Conservation (phyloP, 140 eudicot species). For the Stevia rebaudiana region DNA sequence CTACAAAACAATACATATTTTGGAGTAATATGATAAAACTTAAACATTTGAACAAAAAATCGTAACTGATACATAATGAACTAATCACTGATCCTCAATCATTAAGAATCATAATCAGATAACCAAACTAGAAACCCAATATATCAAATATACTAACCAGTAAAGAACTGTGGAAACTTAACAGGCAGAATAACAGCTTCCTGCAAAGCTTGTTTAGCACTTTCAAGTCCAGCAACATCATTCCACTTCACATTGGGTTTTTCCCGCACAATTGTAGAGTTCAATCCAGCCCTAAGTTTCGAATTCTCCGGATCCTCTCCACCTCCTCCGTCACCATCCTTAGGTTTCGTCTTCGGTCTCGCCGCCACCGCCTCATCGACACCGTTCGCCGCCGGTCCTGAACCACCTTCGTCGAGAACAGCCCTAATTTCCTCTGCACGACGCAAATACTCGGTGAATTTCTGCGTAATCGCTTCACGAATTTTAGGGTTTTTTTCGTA, state of each 20-base stretch:
- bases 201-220: slow-evolving; percentile 95
- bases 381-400: slow-evolving; percentile 37
- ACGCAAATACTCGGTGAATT: slow-evolving; percentile 83
- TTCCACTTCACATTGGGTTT: slow-evolving; percentile 97
- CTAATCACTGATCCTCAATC: background rate
- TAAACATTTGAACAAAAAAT: no score
- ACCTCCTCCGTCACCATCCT: slow-evolving; percentile 45
- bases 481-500: slow-evolving; percentile 95
- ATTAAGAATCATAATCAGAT: slow-evolving; percentile 8
- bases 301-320: slow-evolving; percentile 75
- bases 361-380: slow-evolving; percentile 78
- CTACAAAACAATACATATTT: no score
- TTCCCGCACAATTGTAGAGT: slow-evolving; percentile 82
- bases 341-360: slow-evolving; percentile 68
- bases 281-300: slow-evolving; percentile 77
- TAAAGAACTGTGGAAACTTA: slow-evolving; percentile 92
- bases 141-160: slow-evolving; percentile 42
- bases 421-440: slow-evolving; percentile 98
- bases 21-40: background rate
- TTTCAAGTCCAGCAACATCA: slow-evolving; percentile 96
- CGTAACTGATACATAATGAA: background rate
- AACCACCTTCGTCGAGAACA: slow-evolving; percentile 74
- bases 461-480: slow-evolving; percentile 84
- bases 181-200: slow-evolving; percentile 97
- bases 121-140: background rate